Percentiles rank a stretch among this genome's conserved stretches.
phyloP scores from a whole-genome alignment of 495 filamentous ascomycete genomes.

The Neurospora pannonica region DNA sequence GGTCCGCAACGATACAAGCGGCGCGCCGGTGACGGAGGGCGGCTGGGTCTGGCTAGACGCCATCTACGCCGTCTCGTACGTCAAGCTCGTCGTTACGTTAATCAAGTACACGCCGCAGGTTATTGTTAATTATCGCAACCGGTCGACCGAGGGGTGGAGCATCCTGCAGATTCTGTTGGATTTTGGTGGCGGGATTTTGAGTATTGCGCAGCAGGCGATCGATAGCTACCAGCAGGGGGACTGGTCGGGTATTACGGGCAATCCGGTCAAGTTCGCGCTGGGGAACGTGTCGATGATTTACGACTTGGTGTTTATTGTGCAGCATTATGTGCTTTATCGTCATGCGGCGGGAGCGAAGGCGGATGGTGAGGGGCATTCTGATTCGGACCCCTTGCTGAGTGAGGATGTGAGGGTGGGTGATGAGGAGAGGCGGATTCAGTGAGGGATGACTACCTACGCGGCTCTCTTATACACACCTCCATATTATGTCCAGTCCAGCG shows the following conservation, averaged over 20 bases:
- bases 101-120: slow-evolving; percentile 91
- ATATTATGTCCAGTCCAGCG: not conserved
- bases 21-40: not conserved
- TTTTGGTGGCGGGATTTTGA: slow-evolving; percentile 70
- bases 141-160: slow-evolving; percentile 79
- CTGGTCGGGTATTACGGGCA: slow-evolving; percentile 84
- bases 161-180: slow-evolving; percentile 84
- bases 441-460: not conserved
- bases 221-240: slow-evolving; percentile 78
- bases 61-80: slow-evolving; percentile 70
- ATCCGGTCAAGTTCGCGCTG: slow-evolving; percentile 81
- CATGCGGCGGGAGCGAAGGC: slow-evolving; percentile 15
- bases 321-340: slow-evolving; percentile 77
- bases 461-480: not conserved
- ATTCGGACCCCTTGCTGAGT: slow-evolving; percentile 18
- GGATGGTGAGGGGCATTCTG: slow-evolving; percentile 19
- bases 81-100: slow-evolving; percentile 81
- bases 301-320: slow-evolving; percentile 72
- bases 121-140: slow-evolving; percentile 67
- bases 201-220: slow-evolving; percentile 68
- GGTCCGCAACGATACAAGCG: slow-evolving; percentile 31
- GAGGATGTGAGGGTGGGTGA: slow-evolving; percentile 20
- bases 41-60: slow-evolving; percentile 40
- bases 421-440: slow-evolving; percentile 27
- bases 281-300: slow-evolving; percentile 79